Percentiles rank a stretch among this genome's conserved stretches.
Evolutionary conservation across 305 asterid species (phyloP).

Genomic region (Ajuga reptans): DNA sequence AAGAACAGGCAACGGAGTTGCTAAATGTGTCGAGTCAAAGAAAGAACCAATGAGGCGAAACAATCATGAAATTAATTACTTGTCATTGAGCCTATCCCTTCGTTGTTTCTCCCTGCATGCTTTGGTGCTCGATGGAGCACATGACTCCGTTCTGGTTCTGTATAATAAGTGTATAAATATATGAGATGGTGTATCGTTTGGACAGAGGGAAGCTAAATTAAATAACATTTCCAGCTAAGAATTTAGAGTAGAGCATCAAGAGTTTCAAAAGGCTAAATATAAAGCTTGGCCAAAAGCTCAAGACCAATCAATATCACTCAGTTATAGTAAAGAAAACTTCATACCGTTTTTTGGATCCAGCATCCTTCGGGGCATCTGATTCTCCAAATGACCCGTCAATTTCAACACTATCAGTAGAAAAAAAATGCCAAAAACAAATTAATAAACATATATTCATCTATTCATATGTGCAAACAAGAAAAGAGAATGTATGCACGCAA

Average conservation of each 20-base stretch:
- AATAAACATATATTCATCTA: too few relatives aligned
- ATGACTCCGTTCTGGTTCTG: slow-evolving; percentile 64
- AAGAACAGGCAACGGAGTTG: slow-evolving; percentile 12
- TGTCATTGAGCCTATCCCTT: slow-evolving; percentile 84
- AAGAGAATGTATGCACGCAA: neutral
- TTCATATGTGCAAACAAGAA: neutral
- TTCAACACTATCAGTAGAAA: slow-evolving; percentile 41
- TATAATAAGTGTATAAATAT: slow-evolving; percentile 12
- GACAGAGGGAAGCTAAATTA: neutral
- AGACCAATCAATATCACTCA: neutral
- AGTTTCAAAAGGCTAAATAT: neutral
- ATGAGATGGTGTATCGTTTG: slow-evolving; percentile 16
- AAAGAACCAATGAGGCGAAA: slow-evolving; percentile 10
- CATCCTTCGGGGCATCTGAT: slow-evolving; percentile 48
- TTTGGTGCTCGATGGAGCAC: slow-evolving; percentile 69
- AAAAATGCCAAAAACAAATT: neutral
- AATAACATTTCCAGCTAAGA: neutral
- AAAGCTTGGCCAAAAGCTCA: slow-evolving; percentile 2
- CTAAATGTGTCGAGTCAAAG: slow-evolving; percentile 15
- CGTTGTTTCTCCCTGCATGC: slow-evolving; percentile 93
- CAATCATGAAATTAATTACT: slow-evolving; percentile 35
- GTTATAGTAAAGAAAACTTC: neutral
- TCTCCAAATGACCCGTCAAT: slow-evolving; percentile 67
- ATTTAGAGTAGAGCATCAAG: neutral
- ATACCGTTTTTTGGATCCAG: slow-evolving; percentile 69